A percentile compares a stretch with the other conserved stretches of the same genome.
These are phyloP conservation scores for Saccharomyces mikatae DNA, from an alignment of 805 yeast species.

Conservation along the genomic window DNA sequence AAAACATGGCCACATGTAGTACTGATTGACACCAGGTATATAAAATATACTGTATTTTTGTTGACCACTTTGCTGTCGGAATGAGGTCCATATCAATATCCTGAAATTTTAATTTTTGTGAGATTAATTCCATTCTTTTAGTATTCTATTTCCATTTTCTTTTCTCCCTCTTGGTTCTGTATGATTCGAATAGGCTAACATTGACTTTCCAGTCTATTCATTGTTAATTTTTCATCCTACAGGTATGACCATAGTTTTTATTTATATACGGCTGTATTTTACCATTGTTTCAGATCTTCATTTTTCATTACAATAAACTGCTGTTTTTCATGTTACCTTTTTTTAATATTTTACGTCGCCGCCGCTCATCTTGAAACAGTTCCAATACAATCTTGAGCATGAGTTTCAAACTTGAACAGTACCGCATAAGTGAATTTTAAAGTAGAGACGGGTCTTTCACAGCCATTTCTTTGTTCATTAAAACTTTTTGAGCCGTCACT, in stretches of 20 bases:
- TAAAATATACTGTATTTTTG: conserved; percentile 6
- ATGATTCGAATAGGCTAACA: not conserved
- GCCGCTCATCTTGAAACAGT: not conserved
- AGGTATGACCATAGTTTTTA: not conserved
- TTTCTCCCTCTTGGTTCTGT: not conserved
- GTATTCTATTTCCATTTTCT: not conserved
- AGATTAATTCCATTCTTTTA: not conserved
- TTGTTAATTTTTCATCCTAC: not conserved
- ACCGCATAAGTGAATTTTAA: not conserved
- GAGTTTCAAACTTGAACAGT: not conserved
- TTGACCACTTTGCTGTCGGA: not conserved
- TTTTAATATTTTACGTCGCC: not conserved
- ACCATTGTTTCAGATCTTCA: not conserved
- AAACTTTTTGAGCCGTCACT: not conserved
- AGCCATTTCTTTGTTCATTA: not conserved
- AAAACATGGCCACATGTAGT: conserved; percentile 47
- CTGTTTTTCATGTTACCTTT: not conserved
- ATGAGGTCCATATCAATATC: not conserved
- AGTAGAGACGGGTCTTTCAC: not conserved
- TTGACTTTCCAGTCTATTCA: not conserved
- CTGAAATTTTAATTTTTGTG: not conserved
- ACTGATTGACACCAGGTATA: conserved; percentile 30
- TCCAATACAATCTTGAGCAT: not conserved
- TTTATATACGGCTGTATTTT: not conserved
- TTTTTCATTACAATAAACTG: not conserved